A percentile compares a stretch with the other conserved stretches of the same genome.
Conservation (phyloP, 805 yeast species). For the Saccharomyces eubayanus region DNA sequence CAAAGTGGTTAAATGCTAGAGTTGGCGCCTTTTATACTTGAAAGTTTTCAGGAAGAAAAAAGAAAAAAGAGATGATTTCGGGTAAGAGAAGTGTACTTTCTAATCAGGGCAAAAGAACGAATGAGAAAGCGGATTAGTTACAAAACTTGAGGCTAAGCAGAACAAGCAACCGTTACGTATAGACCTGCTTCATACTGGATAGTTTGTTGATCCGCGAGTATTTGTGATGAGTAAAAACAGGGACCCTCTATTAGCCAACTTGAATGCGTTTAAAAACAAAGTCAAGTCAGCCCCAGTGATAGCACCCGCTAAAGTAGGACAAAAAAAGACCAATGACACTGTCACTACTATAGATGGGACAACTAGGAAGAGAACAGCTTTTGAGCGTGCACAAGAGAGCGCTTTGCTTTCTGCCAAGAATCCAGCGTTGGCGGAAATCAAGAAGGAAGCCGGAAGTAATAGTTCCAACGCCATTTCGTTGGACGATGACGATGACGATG, state of each 20-base stretch:
- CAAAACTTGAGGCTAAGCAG: neutral
- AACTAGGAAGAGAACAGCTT: slow-evolving; percentile 10
- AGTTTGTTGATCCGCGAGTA: neutral
- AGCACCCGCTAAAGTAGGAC: slow-evolving; percentile 30
- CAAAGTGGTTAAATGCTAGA: neutral
- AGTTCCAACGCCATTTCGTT: slow-evolving; percentile 10
- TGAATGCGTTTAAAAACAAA: slow-evolving; percentile 56
- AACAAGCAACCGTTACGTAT: neutral
- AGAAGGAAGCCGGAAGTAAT: slow-evolving; percentile 1
- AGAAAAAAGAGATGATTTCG: neutral
- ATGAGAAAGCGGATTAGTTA: neutral
- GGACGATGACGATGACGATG: slow-evolving; percentile 16
- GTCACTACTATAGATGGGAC: slow-evolving; percentile 4
- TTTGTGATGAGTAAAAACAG: slow-evolving; percentile 18
- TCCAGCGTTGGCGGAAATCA: neutral
- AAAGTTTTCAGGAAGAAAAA: neutral
- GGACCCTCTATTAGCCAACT: slow-evolving; percentile 44
- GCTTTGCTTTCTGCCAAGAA: slow-evolving; percentile 1
- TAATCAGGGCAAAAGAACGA: neutral
- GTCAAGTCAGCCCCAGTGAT: slow-evolving; percentile 51
- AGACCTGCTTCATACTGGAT: neutral
- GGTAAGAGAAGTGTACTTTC: neutral
- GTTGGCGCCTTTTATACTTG: neutral
- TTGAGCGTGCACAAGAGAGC: slow-evolving; percentile 5
- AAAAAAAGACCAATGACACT: slow-evolving; percentile 7